Evolutionary conservation across 1,284 basidiomycete genomes (phyloP).

Genomic region (Porodaedalea pini): DNA sequence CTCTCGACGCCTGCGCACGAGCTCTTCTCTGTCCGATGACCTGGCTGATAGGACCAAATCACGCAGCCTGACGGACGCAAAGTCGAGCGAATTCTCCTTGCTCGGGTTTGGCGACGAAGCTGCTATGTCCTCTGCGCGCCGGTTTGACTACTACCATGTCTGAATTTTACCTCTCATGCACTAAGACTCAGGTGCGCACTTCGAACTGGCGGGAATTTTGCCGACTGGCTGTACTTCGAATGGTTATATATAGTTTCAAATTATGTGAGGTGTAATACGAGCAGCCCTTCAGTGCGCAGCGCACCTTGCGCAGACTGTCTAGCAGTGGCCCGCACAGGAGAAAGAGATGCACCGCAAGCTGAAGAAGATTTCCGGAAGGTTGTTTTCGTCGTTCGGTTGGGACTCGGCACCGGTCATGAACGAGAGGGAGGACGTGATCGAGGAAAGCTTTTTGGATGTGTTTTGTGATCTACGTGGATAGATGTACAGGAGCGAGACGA

Average conservation of each 20-base stretch:
- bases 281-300: constrained; percentile 75
- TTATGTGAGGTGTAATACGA: constrained; percentile 68
- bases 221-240: constrained; percentile 83
- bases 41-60: constrained; percentile 59
- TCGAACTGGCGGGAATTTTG: no score
- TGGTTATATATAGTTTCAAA: no score
- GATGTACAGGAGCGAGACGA: constrained; percentile 70
- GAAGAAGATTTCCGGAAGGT: constrained; percentile 72
- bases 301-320: constrained; percentile 62
- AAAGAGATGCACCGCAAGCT: constrained; percentile 72
- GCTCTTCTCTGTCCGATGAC: constrained; percentile 33
- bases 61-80: constrained; percentile 74
- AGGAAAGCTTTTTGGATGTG: constrained; percentile 83
- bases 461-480: constrained; percentile 85
- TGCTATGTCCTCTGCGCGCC: constrained; percentile 61
- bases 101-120: constrained; percentile 66
- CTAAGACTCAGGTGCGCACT: no score
- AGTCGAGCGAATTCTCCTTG: constrained; percentile 85
- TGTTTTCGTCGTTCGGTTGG: constrained; percentile 78
- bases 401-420: constrained; percentile 76
- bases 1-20: constrained; percentile 31
- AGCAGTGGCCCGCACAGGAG: constrained; percentile 68
- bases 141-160: no score
- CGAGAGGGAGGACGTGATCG: constrained; percentile 66
- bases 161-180: no score